Conservation (phyloP, 2,329 filamentous ascomycete genomes). For the Ilyonectria mors-panacis region DNA sequence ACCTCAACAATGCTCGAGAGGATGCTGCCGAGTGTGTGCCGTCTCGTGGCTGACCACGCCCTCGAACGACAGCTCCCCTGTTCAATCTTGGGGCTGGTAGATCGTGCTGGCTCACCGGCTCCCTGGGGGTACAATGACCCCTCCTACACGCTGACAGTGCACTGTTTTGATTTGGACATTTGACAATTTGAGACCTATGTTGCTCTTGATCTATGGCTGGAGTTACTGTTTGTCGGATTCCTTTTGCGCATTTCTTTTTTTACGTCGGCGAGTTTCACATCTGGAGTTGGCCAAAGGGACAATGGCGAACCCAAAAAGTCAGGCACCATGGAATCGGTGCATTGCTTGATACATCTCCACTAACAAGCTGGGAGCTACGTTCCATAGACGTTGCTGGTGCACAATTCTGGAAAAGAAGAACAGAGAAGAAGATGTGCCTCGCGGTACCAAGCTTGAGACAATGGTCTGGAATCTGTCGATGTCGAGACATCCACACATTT, state of each 20-base stretch:
- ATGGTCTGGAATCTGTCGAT: slow-evolving; percentile 23
- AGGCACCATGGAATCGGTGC: slow-evolving; percentile 25
- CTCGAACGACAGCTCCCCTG: slow-evolving; percentile 46
- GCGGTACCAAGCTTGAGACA: slow-evolving; percentile 30
- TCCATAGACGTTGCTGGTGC: slow-evolving; percentile 14
- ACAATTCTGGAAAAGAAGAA: slow-evolving; percentile 19
- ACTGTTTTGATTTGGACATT: slow-evolving; percentile 15
- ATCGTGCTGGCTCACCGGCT: neutral
- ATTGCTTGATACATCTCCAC: slow-evolving; percentile 16
- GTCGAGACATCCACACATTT: slow-evolving; percentile 8
- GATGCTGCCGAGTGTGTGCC: slow-evolving; percentile 91
- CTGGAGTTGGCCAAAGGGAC: slow-evolving; percentile 44
- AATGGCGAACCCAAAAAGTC: slow-evolving; percentile 31
- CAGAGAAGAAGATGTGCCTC: slow-evolving; percentile 24
- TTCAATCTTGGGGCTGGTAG: slow-evolving; percentile 45
- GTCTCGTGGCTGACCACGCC: slow-evolving; percentile 68
- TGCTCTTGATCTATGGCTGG: slow-evolving; percentile 27
- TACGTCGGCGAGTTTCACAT: slow-evolving; percentile 29
- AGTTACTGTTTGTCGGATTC: slow-evolving; percentile 27
- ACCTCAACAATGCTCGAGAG: slow-evolving; percentile 89
- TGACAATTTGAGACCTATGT: slow-evolving; percentile 22
- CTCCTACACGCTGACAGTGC: neutral
- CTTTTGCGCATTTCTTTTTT: slow-evolving; percentile 15
- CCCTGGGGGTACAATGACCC: neutral
- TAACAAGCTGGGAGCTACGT: slow-evolving; percentile 17